These are phyloP conservation scores for Apiospora hydei DNA, from an alignment of 2,329 filamentous ascomycete species.

Conservation along the genomic window DNA sequence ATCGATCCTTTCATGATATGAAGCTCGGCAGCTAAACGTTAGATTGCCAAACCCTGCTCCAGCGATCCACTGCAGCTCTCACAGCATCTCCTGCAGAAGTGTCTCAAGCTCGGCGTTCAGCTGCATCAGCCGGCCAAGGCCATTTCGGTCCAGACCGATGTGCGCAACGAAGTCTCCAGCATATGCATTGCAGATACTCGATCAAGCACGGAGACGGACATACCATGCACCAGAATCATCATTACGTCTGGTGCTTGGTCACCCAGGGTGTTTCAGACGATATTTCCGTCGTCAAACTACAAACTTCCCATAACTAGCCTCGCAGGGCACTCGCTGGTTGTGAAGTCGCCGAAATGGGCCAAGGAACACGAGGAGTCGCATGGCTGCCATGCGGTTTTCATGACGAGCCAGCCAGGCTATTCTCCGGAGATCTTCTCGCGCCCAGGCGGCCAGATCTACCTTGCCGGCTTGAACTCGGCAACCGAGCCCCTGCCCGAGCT, in stretches of 20 bases:
- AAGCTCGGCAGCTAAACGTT: not conserved
- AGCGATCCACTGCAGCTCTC: constrained; percentile 74
- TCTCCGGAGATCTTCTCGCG: constrained; percentile 77
- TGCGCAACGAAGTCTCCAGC: constrained; percentile 56
- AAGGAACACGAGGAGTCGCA: constrained; percentile 48
- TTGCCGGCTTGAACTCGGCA: constrained; percentile 74
- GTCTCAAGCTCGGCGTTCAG: constrained; percentile 65
- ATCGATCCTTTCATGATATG: not conserved
- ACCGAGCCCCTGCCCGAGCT: constrained; percentile 65
- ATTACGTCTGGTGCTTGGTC: constrained; percentile 78
- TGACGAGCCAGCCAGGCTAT: constrained; percentile 60
- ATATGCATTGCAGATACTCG: constrained; percentile 57
- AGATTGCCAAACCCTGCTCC: constrained; percentile 25
- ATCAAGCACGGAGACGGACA: constrained; percentile 52
- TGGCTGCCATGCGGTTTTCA: constrained; percentile 74
- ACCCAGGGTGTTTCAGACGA: constrained; percentile 64
- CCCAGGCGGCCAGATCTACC: constrained; percentile 71
- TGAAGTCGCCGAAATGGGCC: constrained; percentile 65
- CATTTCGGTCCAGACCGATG: constrained; percentile 58
- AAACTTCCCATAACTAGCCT: constrained; percentile 66
- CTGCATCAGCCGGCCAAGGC: constrained; percentile 71
- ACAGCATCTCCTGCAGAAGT: constrained; percentile 67
- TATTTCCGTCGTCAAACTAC: constrained; percentile 66
- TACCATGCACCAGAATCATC: constrained; percentile 71
- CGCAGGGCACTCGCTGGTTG: constrained; percentile 75